Conservation (phyloP, 495 filamentous ascomycete genomes). For the Xylaria longipes region DNA sequence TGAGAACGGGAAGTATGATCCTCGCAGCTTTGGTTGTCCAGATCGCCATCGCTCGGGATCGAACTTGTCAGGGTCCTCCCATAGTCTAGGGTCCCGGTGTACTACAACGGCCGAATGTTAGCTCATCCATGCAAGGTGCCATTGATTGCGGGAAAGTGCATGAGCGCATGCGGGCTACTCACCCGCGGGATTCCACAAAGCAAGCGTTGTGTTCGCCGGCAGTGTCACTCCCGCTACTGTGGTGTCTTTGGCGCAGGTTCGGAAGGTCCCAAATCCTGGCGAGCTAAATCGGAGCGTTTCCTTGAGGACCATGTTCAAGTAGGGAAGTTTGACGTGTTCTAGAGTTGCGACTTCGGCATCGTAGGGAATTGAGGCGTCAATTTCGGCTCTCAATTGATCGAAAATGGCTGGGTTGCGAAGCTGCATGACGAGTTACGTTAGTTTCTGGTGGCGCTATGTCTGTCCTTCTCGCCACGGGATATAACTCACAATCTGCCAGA, state of each 20-base stretch:
- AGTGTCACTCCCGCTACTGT: constrained; percentile 23
- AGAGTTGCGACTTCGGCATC: constrained; percentile 19
- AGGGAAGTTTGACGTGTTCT: constrained; percentile 20
- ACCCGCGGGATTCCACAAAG: constrained; percentile 25
- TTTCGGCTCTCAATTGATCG: constrained; percentile 11
- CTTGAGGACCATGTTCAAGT: constrained; percentile 25
- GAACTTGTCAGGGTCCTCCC: constrained; percentile 27
- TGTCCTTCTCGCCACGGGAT: background rate
- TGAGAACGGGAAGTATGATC: constrained; percentile 26
- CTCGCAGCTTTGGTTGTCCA: constrained; percentile 19
- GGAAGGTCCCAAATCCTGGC: constrained; percentile 24
- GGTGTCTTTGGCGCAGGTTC: constrained; percentile 19
- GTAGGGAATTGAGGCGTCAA: constrained; percentile 21
- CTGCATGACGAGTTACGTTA: background rate
- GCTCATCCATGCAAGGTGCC: background rate
- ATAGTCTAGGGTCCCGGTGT: constrained; percentile 23
- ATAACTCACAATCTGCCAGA: constrained; percentile 18
- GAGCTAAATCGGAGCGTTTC: constrained; percentile 21
- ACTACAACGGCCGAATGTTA: constrained; percentile 1
- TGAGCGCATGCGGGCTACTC: background rate
- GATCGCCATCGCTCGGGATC: constrained; percentile 25
- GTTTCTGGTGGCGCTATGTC: background rate
- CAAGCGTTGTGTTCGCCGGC: constrained; percentile 23
- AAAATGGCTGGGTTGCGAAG: constrained; percentile 20
- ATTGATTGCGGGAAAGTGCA: background rate